Evolutionary conservation across 2,329 filamentous ascomycete genomes (phyloP), one percentile per base, ranked within the genome.

Genomic region (Curvularia hawaiiensis): DNA sequence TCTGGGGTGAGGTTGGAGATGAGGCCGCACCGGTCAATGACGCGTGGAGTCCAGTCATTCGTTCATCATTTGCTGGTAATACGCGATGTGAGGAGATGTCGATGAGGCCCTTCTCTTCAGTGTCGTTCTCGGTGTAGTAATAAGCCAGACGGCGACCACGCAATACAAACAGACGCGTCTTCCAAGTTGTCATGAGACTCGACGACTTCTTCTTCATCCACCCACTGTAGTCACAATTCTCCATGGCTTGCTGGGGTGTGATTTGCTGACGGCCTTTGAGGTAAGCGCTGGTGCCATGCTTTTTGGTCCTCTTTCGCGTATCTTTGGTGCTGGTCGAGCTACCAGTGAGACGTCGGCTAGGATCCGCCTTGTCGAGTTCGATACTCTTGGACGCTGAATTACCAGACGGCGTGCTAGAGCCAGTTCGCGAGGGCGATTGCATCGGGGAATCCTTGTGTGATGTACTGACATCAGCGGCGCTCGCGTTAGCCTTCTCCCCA

Each of bases 131-230:
- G 0, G 91, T 91, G 75, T 99, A 99, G 78, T 96, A 99, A 79
- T 99, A 99, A 0, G 93, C 92, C 30, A 99, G 81, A 4, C 95
- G 88, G 51, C 94, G 88, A 30, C 95, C 95, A 70, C 92, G 93
- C 56, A 99, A 85, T 8, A 99, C 89, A 72, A 99, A 99, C n/a
- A 98, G 83, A 12, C 95, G 88, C 12, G 93, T 90, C 73, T 98
- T 99, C 95, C 95, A 99, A 1, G 93, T 97, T 2, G 92, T 92
- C 89, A 99, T 97, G 33, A 98, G 82, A 70, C 94, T 95, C 1
- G 92, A 94, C 58, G 92, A 97, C 78, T 96, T 93, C 84, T 99
- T 99, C 82, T 95, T 98, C 95, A 99, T 99, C 95, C 95, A 99
- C 1, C 95, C 95, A 69, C 89, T 94, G 75, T 97, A 98, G 72